Evolutionary conservation across 805 yeast species (phyloP), one percentile per base, ranked within the genome.

Genomic region (Saturnispora zaruensis): DNA sequence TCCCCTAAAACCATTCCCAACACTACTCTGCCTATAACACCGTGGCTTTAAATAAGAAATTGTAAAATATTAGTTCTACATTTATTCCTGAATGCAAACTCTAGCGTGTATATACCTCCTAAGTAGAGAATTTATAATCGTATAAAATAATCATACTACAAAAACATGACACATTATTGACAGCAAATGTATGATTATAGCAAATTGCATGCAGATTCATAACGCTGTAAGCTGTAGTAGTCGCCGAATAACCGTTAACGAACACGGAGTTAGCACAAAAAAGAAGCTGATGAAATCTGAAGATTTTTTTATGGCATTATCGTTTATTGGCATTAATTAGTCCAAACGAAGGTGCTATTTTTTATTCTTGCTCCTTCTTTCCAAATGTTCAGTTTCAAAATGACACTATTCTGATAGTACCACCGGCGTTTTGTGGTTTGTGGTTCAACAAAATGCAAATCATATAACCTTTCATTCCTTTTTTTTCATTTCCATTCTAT

Each of bases 401-500:
- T 28, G 32, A 28, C 13, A 28, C 32, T 14, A 28, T 9, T 28
- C 11, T 11, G 13, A 28, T 28, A 14, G 32, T 14, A 11, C 32
- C 32, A 28, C 32, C 32, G n/a, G n/a, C 32, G 32, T 28, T 28
- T 11, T 8, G 9, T 28, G 9, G 5, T 5, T 11, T 14, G 13
- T 28, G 14, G 13, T 13, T 28, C 32, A 28, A 28, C 32, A 28
- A 28, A 28, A 28, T 28, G 13, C n/a, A n/a, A n/a, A n/a, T n/a
- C n/a, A n/a, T n/a, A 26, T 13, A 14, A 28, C 14, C 63, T 60
- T 59, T 28, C 34, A 18, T 41, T 40, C 21, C 14, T 21, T n/a
- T 6, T 40, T 46, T 44, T 34, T 24, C 21, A 21, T 2, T 34
- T 14, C 78, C n/a, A 25, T 24, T 11, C 9, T 20, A 18, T 32